Conservation (phyloP, 345 rosid species). For the Bruguiera gymnorhiza region DNA sequence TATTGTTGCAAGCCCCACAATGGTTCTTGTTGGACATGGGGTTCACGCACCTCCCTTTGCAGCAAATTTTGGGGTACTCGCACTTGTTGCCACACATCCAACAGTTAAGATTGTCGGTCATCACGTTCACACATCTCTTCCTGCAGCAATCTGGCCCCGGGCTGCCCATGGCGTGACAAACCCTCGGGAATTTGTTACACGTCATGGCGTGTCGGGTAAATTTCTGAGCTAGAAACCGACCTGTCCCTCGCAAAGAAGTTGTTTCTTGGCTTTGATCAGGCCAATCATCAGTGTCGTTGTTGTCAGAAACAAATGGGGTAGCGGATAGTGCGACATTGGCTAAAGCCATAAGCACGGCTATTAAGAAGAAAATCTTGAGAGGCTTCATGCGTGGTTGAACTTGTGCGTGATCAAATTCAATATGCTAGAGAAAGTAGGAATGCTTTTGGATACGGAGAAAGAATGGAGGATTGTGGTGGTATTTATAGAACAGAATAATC, state of each 20-base stretch:
- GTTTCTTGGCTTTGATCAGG: background rate
- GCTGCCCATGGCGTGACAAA: slow-evolving; percentile 49
- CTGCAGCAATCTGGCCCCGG: slow-evolving; percentile 56
- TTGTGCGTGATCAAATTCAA: background rate
- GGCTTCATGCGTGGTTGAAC: slow-evolving; percentile 9
- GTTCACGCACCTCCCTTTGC: slow-evolving; percentile 59
- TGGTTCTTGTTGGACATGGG: slow-evolving; percentile 45
- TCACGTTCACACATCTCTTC: slow-evolving; percentile 47
- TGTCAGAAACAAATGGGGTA: background rate
- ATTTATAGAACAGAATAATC: slow-evolving; percentile 15
- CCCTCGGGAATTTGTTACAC: slow-evolving; percentile 43
- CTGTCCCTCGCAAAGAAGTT: slow-evolving; percentile 15
- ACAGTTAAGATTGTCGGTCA: slow-evolving; percentile 41
- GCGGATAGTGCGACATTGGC: slow-evolving; percentile 10
- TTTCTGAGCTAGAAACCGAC: slow-evolving; percentile 21
- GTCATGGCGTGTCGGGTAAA: slow-evolving; percentile 18
- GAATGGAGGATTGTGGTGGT: background rate
- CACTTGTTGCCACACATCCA: slow-evolving; percentile 59
- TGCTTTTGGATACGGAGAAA: background rate
- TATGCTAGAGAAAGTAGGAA: background rate
- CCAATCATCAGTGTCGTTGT: background rate
- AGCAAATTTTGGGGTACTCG: slow-evolving; percentile 46
- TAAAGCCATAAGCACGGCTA: slow-evolving; percentile 10
- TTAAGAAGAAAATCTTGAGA: slow-evolving; percentile 2
- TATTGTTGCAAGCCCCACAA: slow-evolving; percentile 60